These are phyloP conservation scores for Sporothrix luriei DNA, from an alignment of 2,329 filamentous ascomycete genomes.

Conservation along the genomic window DNA sequence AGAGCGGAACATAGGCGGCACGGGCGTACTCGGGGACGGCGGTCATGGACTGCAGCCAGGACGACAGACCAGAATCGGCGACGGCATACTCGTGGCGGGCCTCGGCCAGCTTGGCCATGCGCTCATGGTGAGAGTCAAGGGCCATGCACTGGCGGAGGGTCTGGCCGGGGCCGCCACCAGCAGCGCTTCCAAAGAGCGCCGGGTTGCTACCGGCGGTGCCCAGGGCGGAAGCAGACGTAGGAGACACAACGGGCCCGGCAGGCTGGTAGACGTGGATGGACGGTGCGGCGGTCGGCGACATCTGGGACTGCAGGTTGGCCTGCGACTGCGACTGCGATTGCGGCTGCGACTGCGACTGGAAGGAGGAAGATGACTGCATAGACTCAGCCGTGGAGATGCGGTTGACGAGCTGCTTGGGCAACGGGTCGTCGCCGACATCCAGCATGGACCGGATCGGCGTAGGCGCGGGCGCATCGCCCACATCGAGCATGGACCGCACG, in stretches of 20 bases:
- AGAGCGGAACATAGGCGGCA: constrained; percentile 38
- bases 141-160: constrained; percentile 68
- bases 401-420: constrained; percentile 17
- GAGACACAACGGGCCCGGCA: background rate
- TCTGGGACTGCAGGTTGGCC: background rate
- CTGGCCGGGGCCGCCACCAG: constrained; percentile 37
- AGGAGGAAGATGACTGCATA: constrained; percentile 38
- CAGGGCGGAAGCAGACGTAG: background rate
- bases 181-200: constrained; percentile 19
- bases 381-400: constrained; percentile 24
- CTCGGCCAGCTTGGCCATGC: constrained; percentile 73
- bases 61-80: constrained; percentile 70
- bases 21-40: constrained; percentile 53
- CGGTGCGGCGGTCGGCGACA: constrained; percentile 32
- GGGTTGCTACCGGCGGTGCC: constrained; percentile 9
- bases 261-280: constrained; percentile 46
- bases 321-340: constrained; percentile 29
- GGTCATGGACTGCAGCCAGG: constrained; percentile 56
- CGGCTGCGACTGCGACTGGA: constrained; percentile 34
- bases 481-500: constrained; percentile 35
- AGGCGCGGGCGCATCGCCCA: constrained; percentile 28
- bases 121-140: constrained; percentile 65
- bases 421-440: constrained; percentile 1
- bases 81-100: constrained; percentile 70
- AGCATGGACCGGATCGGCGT: constrained; percentile 34